Percentiles rank a stretch among this genome's conserved stretches.
These are phyloP conservation scores for Lichtheimia corymbifera DNA, from an alignment of 371 early-diverging fungal genomes.

Conservation along the genomic window DNA sequence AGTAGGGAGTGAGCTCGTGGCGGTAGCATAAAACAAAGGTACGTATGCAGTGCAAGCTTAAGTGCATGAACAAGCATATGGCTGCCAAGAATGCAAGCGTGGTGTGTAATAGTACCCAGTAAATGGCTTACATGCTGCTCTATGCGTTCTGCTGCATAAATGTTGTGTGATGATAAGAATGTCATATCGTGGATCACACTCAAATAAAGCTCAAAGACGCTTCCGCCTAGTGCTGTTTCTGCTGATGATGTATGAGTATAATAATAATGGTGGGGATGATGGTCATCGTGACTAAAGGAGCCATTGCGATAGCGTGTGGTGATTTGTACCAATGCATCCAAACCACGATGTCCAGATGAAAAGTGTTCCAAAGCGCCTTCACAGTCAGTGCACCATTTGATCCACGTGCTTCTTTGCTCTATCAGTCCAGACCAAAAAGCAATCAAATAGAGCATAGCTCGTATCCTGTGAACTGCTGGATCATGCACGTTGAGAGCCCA, in stretches of 20 bases:
- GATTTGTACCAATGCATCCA: not conserved
- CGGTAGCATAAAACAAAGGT: not conserved
- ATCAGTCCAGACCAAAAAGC: not conserved
- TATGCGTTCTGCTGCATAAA: not conserved
- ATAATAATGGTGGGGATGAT: not conserved
- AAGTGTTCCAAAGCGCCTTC: not conserved
- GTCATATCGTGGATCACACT: not conserved
- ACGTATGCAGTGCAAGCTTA: not conserved
- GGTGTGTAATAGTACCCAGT: not conserved
- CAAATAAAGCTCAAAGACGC: not conserved
- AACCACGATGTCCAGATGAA: not conserved
- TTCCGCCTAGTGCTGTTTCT: not conserved
- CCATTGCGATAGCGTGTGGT: not conserved
- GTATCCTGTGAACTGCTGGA: too few species aligned
- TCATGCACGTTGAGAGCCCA: too few species aligned
- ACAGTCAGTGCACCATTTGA: not conserved
- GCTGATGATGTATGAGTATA: not conserved
- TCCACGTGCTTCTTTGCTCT: not conserved
- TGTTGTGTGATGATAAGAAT: not conserved
- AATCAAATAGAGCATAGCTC: not conserved
- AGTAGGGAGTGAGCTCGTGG: not conserved
- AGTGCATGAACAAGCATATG: not conserved
- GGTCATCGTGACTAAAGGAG: not conserved
- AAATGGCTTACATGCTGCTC: slow-evolving; percentile 1
- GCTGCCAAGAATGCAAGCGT: not conserved